These are phyloP conservation scores for Rhynchospora tenuis DNA, from an alignment of 176 grass and related monocot species.

Conservation along the genomic window DNA sequence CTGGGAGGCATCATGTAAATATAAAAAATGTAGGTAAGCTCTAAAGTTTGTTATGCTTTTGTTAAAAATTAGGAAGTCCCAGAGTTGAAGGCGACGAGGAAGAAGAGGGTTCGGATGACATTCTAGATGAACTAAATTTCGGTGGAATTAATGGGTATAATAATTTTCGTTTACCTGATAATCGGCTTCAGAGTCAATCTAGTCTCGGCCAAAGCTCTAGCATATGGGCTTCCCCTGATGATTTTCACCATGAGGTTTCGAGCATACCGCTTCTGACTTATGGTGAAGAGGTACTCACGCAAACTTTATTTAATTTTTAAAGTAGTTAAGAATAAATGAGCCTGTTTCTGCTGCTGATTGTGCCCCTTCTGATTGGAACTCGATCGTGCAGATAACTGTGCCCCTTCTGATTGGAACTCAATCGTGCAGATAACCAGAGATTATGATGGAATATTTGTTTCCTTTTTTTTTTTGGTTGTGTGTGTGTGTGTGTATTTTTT, in stretches of 20 bases:
- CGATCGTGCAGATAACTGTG: not conserved
- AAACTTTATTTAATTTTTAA: not conserved
- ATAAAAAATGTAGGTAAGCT: not conserved
- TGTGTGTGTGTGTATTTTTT: no score
- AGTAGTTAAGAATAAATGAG: not conserved
- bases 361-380: not conserved
- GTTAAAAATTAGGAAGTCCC: constrained; percentile 29
- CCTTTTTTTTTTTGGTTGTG: no score
- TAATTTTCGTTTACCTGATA: not conserved
- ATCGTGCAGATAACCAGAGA: not conserved
- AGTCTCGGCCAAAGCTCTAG: constrained; percentile 27
- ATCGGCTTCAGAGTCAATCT: constrained; percentile 17
- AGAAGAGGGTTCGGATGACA: constrained; percentile 47
- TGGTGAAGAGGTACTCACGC: constrained; percentile 38
- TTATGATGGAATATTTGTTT: not conserved
- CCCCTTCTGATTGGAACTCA: not conserved
- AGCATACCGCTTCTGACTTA: constrained; percentile 35
- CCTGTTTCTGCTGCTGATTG: not conserved
- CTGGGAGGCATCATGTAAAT: not conserved
- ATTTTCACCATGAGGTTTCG: not conserved
- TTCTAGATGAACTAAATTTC: constrained; percentile 39
- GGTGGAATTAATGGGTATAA: constrained; percentile 16
- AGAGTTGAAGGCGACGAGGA: constrained; percentile 47
- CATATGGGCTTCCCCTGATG: not conserved
- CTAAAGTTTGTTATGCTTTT: not conserved